Percentiles rank a stretch among this genome's conserved stretches.
phyloP scores from a whole-genome alignment of 805 yeast genomes.

The Myxozyma geophila region DNA sequence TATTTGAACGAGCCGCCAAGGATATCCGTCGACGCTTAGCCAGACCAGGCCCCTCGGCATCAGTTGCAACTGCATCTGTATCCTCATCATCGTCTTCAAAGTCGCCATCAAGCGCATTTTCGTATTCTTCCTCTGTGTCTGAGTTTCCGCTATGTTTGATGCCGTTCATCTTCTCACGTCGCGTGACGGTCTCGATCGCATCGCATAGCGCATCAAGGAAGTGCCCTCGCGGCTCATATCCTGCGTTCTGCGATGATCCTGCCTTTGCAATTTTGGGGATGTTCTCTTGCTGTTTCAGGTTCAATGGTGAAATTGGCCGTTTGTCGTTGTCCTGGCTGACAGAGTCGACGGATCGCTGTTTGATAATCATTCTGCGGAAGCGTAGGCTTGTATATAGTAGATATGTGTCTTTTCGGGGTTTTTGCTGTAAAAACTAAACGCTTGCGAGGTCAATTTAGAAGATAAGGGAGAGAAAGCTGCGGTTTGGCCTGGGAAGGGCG shows the following conservation, averaged over 20 bases:
- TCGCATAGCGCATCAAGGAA: slow-evolving; percentile 13
- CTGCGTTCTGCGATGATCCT: background rate
- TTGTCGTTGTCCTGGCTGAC: too few relatives aligned
- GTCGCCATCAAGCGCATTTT: background rate
- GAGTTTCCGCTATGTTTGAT: background rate
- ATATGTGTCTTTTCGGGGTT: too few relatives aligned
- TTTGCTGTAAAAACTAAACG: too few relatives aligned
- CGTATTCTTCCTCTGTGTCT: slow-evolving; percentile 3
- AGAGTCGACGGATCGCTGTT: too few relatives aligned
- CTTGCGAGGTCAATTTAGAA: too few relatives aligned
- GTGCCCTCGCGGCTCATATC: background rate
- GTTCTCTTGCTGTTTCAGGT: too few relatives aligned
- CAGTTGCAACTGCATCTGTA: background rate
- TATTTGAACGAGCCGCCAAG: too few relatives aligned
- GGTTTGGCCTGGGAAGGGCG: too few relatives aligned
- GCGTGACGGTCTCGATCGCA: slow-evolving; percentile 14
- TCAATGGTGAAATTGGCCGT: too few relatives aligned
- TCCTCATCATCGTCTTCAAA: background rate
- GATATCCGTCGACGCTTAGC: background rate
- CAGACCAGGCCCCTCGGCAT: background rate
- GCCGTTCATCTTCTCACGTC: background rate
- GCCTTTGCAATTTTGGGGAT: background rate
- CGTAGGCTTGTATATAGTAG: too few relatives aligned
- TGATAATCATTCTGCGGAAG: too few relatives aligned
- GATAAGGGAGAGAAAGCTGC: too few relatives aligned